These are phyloP conservation scores for Chlorociboria aeruginascens DNA, from an alignment of 495 filamentous ascomycete species.

Conservation along the genomic window DNA sequence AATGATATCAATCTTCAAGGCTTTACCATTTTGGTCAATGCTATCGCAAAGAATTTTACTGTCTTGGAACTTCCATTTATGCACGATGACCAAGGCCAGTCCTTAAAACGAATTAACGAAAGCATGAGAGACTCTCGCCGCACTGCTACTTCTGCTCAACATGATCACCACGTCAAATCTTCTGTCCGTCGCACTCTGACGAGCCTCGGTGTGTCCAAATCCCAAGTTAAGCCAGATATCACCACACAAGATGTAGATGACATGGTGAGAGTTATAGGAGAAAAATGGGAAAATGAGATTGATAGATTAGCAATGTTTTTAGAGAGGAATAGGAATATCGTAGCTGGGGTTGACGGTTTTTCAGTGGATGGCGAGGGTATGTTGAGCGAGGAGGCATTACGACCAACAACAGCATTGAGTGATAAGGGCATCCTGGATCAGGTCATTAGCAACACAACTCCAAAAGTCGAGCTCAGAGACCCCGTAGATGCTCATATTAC, in stretches of 20 bases:
- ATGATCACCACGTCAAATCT: slow-evolving; percentile 14
- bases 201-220: slow-evolving; percentile 19
- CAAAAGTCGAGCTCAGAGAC: slow-evolving; percentile 14
- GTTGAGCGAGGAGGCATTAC: slow-evolving; percentile 10
- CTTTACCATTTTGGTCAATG: slow-evolving; percentile 65
- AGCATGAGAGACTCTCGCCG: slow-evolving; percentile 43
- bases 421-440: slow-evolving; percentile 17
- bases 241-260: slow-evolving; percentile 38
- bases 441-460: slow-evolving; percentile 17
- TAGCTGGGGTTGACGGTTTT: slow-evolving; percentile 12
- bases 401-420: slow-evolving; percentile 16
- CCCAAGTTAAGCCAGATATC: slow-evolving; percentile 3
- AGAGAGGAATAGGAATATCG: slow-evolving; percentile 47
- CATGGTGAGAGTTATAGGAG: slow-evolving; percentile 42
- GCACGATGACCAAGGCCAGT: slow-evolving; percentile 46
- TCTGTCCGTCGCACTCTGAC: slow-evolving; percentile 13
- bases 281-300: slow-evolving; percentile 51
- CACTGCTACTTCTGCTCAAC: slow-evolving; percentile 16
- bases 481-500: slow-evolving; percentile 12
- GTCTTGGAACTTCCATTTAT: slow-evolving; percentile 55
- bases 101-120: slow-evolving; percentile 49
- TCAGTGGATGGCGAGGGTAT: background rate
- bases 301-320: slow-evolving; percentile 45
- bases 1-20: slow-evolving; percentile 70
- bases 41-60: slow-evolving; percentile 53